These are phyloP conservation scores for Escovopsis sp. DNA, from an alignment of 2,329 filamentous ascomycete genomes.

Conservation along the genomic window DNA sequence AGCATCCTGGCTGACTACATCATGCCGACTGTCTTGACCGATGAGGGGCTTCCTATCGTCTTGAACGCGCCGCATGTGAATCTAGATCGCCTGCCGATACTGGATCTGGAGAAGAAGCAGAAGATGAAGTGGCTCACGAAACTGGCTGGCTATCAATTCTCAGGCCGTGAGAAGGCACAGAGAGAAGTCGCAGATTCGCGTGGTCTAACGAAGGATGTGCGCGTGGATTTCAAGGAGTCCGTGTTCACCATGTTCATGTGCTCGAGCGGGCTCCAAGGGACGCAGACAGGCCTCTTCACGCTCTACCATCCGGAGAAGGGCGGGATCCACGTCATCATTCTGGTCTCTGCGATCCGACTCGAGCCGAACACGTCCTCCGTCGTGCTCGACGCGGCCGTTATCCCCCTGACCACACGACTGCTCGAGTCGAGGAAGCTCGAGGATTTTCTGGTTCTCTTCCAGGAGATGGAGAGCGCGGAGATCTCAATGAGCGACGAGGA, in stretches of 20 bases:
- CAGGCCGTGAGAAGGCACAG: slow-evolving; percentile 24
- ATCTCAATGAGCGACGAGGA: slow-evolving; percentile 38
- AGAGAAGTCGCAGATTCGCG: slow-evolving; percentile 9
- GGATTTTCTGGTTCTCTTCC: slow-evolving; percentile 23
- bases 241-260: slow-evolving; percentile 32
- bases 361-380: slow-evolving; percentile 26
- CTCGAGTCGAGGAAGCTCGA: slow-evolving; percentile 18
- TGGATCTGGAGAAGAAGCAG: slow-evolving; percentile 21
- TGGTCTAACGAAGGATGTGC: slow-evolving; percentile 15
- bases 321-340: slow-evolving; percentile 24
- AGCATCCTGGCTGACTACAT: slow-evolving; percentile 18
- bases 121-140: slow-evolving; percentile 23
- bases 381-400: slow-evolving; percentile 30
- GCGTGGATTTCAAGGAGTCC: slow-evolving; percentile 33
- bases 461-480: slow-evolving; percentile 20
- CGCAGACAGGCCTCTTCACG: slow-evolving; percentile 28
- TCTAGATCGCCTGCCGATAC: slow-evolving; percentile 27
- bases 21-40: slow-evolving; percentile 18
- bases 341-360: slow-evolving; percentile 26
- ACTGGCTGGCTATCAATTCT: slow-evolving; percentile 25
- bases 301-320: slow-evolving; percentile 21
- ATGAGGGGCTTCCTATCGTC: slow-evolving; percentile 16
- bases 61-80: slow-evolving; percentile 27
- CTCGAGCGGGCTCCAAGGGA: slow-evolving; percentile 28
- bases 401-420: slow-evolving; percentile 25